Evolutionary conservation across 139 green algal species (phyloP), one percentile per base, ranked within the genome.

Genomic region (Chara braunii): DNA sequence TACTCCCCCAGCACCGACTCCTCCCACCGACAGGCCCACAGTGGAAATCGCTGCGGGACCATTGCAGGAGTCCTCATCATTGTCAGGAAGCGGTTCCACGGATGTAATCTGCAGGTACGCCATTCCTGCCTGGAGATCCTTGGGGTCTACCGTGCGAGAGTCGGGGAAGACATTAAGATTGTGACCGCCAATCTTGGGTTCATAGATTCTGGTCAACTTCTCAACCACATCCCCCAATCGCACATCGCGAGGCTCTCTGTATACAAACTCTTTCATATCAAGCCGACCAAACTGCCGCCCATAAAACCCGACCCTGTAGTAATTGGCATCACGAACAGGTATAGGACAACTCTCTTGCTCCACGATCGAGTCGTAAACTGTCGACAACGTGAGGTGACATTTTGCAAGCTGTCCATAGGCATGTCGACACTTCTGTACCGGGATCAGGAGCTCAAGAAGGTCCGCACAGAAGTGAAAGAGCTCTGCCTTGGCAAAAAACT

Each of bases 301-400:
- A n/a, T 76, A 76, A 45, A 76, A 76, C 23, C 59, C 68, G 22
- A 76, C 59, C 40, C 68, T 30, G 37, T 76, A 76, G 43, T 73
- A 76, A 11, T 44, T 57, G 22, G 61, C 68, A 35, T 74, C 65
- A 12, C 43, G 36, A 48, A 72, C 70, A 9, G 68, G 60, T 12
- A 76, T 75, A 32, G 56, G 56, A 14, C 23, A 61, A 9, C 3
- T 22, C 54, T 71, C 58, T 28, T 74, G 65, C 23, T 28, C 53
- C 56, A 60, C 24, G n/a, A 74, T 71, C 12, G 31, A 30, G 30
- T 74, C 65, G 44, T 69, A 74, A 12, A 72, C 33, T 4, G 43
- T 30, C 18, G 56, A 34, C 14, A 74, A 42, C 0, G 56, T 31
- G 55, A 29, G 43, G 65, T 74, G 65, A 22, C 34, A 58, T 42